These are phyloP conservation scores for Colletotrichum gigasporum DNA, from an alignment of 2,329 filamentous ascomycete species.

Conservation along the genomic window DNA sequence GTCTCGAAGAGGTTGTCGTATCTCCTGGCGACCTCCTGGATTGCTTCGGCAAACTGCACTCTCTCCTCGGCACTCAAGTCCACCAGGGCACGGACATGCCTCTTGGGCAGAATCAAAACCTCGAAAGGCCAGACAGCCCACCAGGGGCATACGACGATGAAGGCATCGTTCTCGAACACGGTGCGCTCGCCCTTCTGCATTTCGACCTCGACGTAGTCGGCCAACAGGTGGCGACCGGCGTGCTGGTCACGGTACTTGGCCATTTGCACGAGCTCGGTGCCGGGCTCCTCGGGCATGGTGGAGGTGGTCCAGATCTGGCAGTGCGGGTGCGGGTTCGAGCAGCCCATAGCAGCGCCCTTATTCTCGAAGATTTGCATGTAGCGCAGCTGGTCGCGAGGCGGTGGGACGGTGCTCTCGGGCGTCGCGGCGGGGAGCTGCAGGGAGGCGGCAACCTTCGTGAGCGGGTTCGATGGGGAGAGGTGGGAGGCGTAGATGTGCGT, in stretches of 20 bases:
- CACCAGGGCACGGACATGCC: conserved; percentile 84
- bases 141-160: conserved; percentile 93
- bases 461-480: conserved; percentile 75
- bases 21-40: conserved; percentile 87
- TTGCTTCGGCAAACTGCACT: conserved; percentile 78
- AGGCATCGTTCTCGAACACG: conserved; percentile 86
- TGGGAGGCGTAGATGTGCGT: conserved; percentile 88
- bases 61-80: conserved; percentile 81
- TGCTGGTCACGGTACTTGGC: conserved; percentile 80
- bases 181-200: conserved; percentile 83
- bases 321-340: conserved; percentile 97
- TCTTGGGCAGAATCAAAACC: conserved; percentile 86
- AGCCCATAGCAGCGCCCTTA: conserved; percentile 97
- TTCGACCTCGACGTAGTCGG: conserved; percentile 88
- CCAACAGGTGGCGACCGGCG: conserved; percentile 78
- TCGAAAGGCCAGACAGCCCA: conserved; percentile 99
- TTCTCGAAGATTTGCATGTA: conserved; percentile 99
- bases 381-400: conserved; percentile 79
- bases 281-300: conserved; percentile 87
- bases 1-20: conserved; percentile 99
- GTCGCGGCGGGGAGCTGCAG: conserved; percentile 50
- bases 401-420: conserved; percentile 48
- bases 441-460: conserved; percentile 54
- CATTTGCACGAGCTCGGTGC: conserved; percentile 81
- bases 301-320: conserved; percentile 97